Percentiles rank a stretch among this genome's conserved stretches.
These are phyloP conservation scores for Kwoniella dendrophila DNA, from an alignment of 768 basidiomycete species.

Conservation along the genomic window DNA sequence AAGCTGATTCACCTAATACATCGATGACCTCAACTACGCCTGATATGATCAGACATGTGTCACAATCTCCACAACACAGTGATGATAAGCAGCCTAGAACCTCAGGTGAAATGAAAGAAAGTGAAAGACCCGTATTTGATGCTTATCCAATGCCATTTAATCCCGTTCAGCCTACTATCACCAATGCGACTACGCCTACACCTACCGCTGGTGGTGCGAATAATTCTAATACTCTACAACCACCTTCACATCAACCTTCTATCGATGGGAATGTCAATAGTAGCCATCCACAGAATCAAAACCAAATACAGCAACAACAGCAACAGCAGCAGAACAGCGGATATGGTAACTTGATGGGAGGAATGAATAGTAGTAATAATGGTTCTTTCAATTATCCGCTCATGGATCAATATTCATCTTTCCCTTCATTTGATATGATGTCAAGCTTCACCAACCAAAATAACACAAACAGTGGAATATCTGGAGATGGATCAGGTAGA, in stretches of 20 bases:
- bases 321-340: neutral
- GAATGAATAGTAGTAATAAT: neutral
- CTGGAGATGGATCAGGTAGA: neutral
- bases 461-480: neutral
- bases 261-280: neutral
- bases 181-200: conserved; percentile 17
- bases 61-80: conserved; percentile 14
- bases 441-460: neutral
- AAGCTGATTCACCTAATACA: conserved; percentile 36
- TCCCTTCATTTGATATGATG: conserved; percentile 23
- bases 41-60: conserved; percentile 5
- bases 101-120: conserved; percentile 12
- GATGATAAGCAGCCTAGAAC: conserved; percentile 12
- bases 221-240: neutral
- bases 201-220: neutral
- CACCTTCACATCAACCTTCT: neutral
- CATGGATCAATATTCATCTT: conserved; percentile 25
- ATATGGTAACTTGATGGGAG: neutral
- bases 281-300: no score
- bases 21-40: conserved; percentile 13
- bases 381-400: conserved; percentile 31
- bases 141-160: conserved; percentile 46
- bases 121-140: conserved; percentile 42
- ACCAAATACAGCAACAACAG: neutral
- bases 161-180: conserved; percentile 20